Conservation (phyloP, 257 asterid genomes). For the Penstemon eatonii region DNA sequence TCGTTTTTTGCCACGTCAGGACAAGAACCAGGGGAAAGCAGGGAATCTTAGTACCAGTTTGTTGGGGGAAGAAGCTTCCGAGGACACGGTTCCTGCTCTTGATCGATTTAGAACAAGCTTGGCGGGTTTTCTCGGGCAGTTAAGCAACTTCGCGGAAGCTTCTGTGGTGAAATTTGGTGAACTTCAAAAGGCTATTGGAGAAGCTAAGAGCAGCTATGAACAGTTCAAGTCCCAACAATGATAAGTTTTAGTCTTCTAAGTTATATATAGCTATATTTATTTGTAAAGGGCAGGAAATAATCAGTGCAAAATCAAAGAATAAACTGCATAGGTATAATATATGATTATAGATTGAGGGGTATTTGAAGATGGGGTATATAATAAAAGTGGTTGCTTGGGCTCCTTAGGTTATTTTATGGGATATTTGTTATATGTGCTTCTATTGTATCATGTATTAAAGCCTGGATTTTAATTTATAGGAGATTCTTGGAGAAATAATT, state of each 20-base stretch:
- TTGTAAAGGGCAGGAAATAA: conserved; percentile 17
- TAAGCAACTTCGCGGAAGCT: conserved; percentile 63
- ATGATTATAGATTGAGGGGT: no score
- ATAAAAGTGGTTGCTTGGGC: no score
- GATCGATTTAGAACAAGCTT: conserved; percentile 66
- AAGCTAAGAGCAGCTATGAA: conserved; percentile 57
- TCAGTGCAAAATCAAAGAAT: conserved; percentile 10
- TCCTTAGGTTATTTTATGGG: no score
- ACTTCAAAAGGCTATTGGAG: conserved; percentile 59
- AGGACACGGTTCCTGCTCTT: conserved; percentile 47
- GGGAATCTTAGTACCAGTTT: conserved; percentile 18
- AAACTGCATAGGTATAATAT: no score
- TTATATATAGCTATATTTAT: conserved; percentile 21
- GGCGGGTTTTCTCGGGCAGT: conserved; percentile 65
- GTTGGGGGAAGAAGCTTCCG: conserved; percentile 43
- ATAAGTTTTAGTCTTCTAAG: conserved; percentile 1
- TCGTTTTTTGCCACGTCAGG: conserved; percentile 74
- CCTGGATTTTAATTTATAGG: no score
- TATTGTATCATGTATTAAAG: no score
- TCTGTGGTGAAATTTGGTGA: conserved; percentile 60
- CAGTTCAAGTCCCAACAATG: conserved; percentile 35
- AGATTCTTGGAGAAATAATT: no score
- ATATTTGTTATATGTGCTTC: no score
- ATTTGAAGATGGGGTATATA: no score
- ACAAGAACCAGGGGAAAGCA: conserved; percentile 63